Percentiles rank a stretch among this genome's conserved stretches.
Conservation (phyloP, 331 rosid genomes). For the Malus hybrid region DNA sequence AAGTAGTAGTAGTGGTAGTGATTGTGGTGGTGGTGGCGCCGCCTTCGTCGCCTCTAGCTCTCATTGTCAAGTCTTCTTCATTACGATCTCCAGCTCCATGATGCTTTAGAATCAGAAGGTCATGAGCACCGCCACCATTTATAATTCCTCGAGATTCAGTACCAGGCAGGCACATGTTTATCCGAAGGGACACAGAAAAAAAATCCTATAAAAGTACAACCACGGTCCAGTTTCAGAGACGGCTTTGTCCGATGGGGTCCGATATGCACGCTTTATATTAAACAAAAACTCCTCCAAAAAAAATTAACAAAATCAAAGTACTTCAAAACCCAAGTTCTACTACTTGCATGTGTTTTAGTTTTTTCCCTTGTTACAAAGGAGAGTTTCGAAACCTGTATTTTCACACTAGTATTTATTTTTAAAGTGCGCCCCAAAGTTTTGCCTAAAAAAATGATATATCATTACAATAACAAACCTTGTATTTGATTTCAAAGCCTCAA, state of each 20-base stretch:
- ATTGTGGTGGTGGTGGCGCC: background rate
- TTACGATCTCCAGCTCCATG: slow-evolving; percentile 17
- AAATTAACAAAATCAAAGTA: background rate
- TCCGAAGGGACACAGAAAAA: slow-evolving; percentile 10
- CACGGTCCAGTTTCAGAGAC: slow-evolving; percentile 28
- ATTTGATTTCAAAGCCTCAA: slow-evolving; percentile 6
- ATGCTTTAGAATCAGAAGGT: slow-evolving; percentile 30
- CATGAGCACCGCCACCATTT: slow-evolving; percentile 36
- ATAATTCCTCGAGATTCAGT: slow-evolving; percentile 73
- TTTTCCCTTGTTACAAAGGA: no score
- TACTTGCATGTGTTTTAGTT: background rate
- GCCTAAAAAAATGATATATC: background rate
- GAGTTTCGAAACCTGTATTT: no score
- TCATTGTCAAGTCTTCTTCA: slow-evolving; percentile 37
- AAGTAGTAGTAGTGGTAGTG: slow-evolving; percentile 13
- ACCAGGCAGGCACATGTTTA: slow-evolving; percentile 56
- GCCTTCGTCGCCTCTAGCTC: slow-evolving; percentile 24
- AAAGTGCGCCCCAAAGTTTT: background rate
- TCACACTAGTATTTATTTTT: background rate
- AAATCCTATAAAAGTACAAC: slow-evolving; percentile 7
- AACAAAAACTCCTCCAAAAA: background rate
- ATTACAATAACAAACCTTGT: slow-evolving; percentile 15
- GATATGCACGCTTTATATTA: background rate
- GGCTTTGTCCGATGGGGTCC: slow-evolving; percentile 17
- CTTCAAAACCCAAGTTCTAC: background rate